Percentiles rank a stretch among this genome's conserved stretches.
phyloP scores from a whole-genome alignment of 176 grass and related monocot species.

The Hordeum vulgare region MorexV3_pseudomolecules_assembly NC_058524.1:621414788-621415287 shows the following conservation, averaged over 20 bases:
- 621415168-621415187: background rate
- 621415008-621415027: conserved; percentile 22
- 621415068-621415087: background rate
- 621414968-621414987: background rate
- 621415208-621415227: conserved; percentile 18
- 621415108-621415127: conserved; percentile 18
- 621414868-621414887: conserved; percentile 39
- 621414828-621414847: conserved; percentile 42
- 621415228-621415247: background rate
- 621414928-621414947: conserved; percentile 4
- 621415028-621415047: background rate
- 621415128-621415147: conserved; percentile 8
- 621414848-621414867: conserved; percentile 33
- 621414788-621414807: conserved; percentile 44
- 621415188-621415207: conserved; percentile 16
- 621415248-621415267: background rate
- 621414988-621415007: background rate
- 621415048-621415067: conserved; percentile 21
- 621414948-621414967: background rate
- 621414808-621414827: conserved; percentile 36
- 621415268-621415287: background rate
- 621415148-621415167: background rate
- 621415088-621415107: background rate
- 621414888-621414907: conserved; percentile 40
- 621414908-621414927: conserved; percentile 35